A percentile compares a stretch with the other conserved stretches of the same genome.
Conservation (phyloP, 2,329 filamentous ascomycete species). For the Colletotrichum gloeosporioides region DNA sequence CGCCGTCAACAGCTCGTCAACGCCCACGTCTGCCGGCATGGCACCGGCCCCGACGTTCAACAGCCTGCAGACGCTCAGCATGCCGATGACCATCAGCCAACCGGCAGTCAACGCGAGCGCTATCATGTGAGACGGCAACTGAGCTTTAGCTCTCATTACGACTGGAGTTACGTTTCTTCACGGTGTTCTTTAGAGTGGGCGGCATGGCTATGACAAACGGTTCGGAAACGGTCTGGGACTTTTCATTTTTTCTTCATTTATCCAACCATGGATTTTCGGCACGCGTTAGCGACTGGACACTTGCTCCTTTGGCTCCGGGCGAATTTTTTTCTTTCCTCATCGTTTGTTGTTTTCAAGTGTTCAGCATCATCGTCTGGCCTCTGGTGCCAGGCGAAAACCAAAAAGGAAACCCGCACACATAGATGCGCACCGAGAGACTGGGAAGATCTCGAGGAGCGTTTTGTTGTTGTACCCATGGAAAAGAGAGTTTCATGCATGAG, state of each 20-base stretch:
- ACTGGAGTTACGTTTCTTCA: constrained; percentile 23
- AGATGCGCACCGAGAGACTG: constrained; percentile 11
- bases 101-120: constrained; percentile 52
- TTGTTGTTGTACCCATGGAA: constrained; percentile 8
- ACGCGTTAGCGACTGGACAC: constrained; percentile 9
- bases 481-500: constrained; percentile 18
- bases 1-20: constrained; percentile 36
- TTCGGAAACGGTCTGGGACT: constrained; percentile 13
- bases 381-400: constrained; percentile 4
- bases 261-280: constrained; percentile 18
- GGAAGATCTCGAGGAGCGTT: constrained; percentile 11
- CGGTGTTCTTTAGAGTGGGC: constrained; percentile 20
- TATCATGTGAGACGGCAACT: constrained; percentile 42
- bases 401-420: constrained; percentile 20
- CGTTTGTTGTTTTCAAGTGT: constrained; percentile 8
- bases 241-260: constrained; percentile 15
- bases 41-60: constrained; percentile 48
- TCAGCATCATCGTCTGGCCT: constrained; percentile 14
- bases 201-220: constrained; percentile 19
- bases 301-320: constrained; percentile 13
- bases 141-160: constrained; percentile 15
- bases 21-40: constrained; percentile 30
- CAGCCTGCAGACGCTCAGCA: constrained; percentile 65
- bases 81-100: constrained; percentile 69
- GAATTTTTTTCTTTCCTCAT: neutral